Conservation (phyloP, 1,284 basidiomycete genomes). For the Neolentinus lepideus region DNA sequence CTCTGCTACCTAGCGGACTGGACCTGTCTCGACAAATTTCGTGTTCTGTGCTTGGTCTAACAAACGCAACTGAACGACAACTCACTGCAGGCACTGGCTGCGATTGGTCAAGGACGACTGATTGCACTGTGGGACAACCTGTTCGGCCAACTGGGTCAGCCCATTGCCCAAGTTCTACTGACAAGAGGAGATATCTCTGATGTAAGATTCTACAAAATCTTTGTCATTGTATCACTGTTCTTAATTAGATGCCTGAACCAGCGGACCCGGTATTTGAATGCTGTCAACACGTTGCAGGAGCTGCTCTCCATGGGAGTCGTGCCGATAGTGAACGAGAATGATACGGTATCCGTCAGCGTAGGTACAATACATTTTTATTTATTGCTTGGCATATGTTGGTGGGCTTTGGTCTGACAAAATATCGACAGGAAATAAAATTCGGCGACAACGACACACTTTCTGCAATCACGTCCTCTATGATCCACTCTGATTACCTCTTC, state of each 20-base stretch:
- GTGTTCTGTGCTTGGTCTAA: too few species aligned
- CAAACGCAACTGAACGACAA: too few species aligned
- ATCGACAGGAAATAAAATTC: constrained; percentile 97
- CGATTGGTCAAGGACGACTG: constrained; percentile 92
- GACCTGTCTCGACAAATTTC: constrained; percentile 6
- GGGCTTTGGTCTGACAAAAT: too few species aligned
- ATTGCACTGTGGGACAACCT: constrained; percentile 97
- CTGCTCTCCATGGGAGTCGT: constrained; percentile 87
- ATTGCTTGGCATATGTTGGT: background rate
- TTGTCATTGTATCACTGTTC: constrained; percentile 7
- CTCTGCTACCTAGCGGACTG: background rate
- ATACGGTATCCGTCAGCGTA: constrained; percentile 92
- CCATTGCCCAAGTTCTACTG: constrained; percentile 91
- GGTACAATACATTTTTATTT: constrained; percentile 23
- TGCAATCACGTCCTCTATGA: constrained; percentile 94
- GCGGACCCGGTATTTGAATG: constrained; percentile 91
- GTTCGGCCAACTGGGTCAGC: constrained; percentile 89
- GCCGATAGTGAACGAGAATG: constrained; percentile 95
- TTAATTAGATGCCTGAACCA: constrained; percentile 22
- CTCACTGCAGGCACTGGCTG: constrained; percentile 87
- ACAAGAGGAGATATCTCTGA: constrained; percentile 97
- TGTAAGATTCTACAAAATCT: constrained; percentile 41
- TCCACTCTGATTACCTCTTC: constrained; percentile 96
- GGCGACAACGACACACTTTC: constrained; percentile 99
- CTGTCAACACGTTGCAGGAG: constrained; percentile 89